Evolutionary conservation across 176 grass and related monocot species (phyloP), one percentile per base, ranked within the genome.

Genomic region (Carex cristatella): DNA sequence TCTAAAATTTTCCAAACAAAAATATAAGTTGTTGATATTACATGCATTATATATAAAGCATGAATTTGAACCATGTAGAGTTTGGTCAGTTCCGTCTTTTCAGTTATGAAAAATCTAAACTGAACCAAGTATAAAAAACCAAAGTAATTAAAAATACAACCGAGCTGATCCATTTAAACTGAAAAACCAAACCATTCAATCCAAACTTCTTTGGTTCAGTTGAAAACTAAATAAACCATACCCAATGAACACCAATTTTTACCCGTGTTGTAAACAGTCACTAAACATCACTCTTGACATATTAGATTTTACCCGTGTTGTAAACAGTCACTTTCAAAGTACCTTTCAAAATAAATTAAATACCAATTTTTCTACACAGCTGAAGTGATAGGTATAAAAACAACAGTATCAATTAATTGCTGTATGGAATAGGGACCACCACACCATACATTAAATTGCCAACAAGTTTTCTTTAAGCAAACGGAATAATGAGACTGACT

Each of bases 391-490:
- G 49, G 51, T 78, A 30, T 3, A 78, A 49, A 35, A 79, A 79
- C 53, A 56, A 79, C 23, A 79, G 14, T 13, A 16, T 58, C 13
- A 79, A 35, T 13, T 15, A 55, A 58, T 79, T 57, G 51, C 74
- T 30, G 58, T 55, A 33, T n/a, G 74, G 30, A 35, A 79, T 79
- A n/a, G 49, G 14, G 53, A 58, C 30, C 28, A 79, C 37, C 51
- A 79, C 74, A 37, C 33, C 53, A 58, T 57, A 58, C 12, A 79
- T 37, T 58, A 72, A 71, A 72, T 76, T 15, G 15, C 16, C 27
- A 48, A 76, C 23, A 53, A 74, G 44, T 31, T 75, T 75, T 75
- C 46, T 75, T 57, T 35, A 56, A 79, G 51, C 51, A 79, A 58
- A 10, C 51, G 9, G 18, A 15, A 79, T 30, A 58, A 56, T 55